Base-by-base conservation (phyloP, 495 filamentous ascomycete genomes). In the Amorphotheca resinae region DNA sequence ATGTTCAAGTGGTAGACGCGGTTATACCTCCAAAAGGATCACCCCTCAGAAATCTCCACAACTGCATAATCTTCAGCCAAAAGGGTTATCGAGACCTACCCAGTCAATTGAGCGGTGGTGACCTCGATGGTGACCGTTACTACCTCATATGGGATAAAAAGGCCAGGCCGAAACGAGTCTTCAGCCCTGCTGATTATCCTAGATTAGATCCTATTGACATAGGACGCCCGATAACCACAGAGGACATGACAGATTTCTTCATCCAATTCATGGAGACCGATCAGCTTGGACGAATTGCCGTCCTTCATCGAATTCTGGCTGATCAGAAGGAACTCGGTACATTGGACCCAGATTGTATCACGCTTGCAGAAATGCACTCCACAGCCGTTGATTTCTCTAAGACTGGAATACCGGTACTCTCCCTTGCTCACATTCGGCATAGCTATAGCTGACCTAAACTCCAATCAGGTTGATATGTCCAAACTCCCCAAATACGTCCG, bases 321-420 rank as follows among this genome's bases (percentile, higher is more conserved):
- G 85, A 88, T 56, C 66, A 73, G 45, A 55, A 58, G 21, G n/a
- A 33, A 0, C 16, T 41, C 0, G 85, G 86, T 0, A 77, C 80
- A 0, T 56, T 62, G 0, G 58, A 82, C 45, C 45, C 49, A 0
- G 64, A 74, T 22, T 89, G 84, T 42, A 45, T 46, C 9, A 38
- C 18, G 4, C 64, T 93, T 1, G 83, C 86, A 2, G 65, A 73
- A 41, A 58, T 91, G 54, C 77, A 80, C 41, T 91, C 84, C 0
- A 78, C 67, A 0, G 84, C 82, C 0, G 86, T 93, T 1, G 85
- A 93, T 57, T 93, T 80, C 49, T 82, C 78, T 1, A 91, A 93
- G 55, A 78, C 80, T 0, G 86, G 86, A 0, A 72, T 76, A 21
- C 69, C 79, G 0, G 84, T 87, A 48, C n/a, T 45, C n/a, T 35